Percentiles rank a stretch among this genome's conserved stretches.
phyloP scores from a whole-genome alignment of 1,139 yeast species.

The Pichia sp. region DNA sequence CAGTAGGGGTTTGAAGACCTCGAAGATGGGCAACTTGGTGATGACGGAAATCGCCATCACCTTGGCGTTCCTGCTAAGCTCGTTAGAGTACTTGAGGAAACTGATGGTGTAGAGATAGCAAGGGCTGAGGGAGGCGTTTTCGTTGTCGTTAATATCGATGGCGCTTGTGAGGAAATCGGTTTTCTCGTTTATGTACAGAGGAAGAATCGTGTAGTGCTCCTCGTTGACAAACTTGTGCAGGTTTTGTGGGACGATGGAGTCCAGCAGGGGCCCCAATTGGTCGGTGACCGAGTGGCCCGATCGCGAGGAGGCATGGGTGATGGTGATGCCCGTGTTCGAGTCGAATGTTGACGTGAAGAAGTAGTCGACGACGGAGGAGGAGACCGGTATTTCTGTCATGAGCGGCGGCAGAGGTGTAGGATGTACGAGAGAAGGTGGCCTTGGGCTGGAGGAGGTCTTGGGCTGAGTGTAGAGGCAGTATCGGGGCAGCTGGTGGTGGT shows the following conservation, averaged over 20 bases:
- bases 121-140: slow-evolving; percentile 28
- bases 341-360: slow-evolving; percentile 57
- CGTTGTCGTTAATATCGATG: slow-evolving; percentile 32
- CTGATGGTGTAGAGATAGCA: slow-evolving; percentile 49
- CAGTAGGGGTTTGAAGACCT: slow-evolving; percentile 48
- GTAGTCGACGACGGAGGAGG: slow-evolving; percentile 32
- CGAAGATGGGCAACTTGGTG: slow-evolving; percentile 43
- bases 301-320: slow-evolving; percentile 4
- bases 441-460: too few relatives aligned
- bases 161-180: slow-evolving; percentile 44
- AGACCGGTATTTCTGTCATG: slow-evolving; percentile 1
- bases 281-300: slow-evolving; percentile 26
- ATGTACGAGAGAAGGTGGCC: neutral
- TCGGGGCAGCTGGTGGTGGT: too few relatives aligned
- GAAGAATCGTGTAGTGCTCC: slow-evolving; percentile 49
- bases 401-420: neutral
- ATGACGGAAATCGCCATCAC: slow-evolving; percentile 49
- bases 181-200: slow-evolving; percentile 39
- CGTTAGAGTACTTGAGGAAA: slow-evolving; percentile 38
- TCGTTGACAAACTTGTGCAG: slow-evolving; percentile 36
- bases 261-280: slow-evolving; percentile 41
- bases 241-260: slow-evolving; percentile 28
- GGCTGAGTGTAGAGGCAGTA: too few relatives aligned
- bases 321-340: slow-evolving; percentile 4
- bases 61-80: slow-evolving; percentile 43